phyloP scores from a whole-genome alignment of 2,329 filamentous ascomycete species.

The Aschersonia sp. region DNA sequence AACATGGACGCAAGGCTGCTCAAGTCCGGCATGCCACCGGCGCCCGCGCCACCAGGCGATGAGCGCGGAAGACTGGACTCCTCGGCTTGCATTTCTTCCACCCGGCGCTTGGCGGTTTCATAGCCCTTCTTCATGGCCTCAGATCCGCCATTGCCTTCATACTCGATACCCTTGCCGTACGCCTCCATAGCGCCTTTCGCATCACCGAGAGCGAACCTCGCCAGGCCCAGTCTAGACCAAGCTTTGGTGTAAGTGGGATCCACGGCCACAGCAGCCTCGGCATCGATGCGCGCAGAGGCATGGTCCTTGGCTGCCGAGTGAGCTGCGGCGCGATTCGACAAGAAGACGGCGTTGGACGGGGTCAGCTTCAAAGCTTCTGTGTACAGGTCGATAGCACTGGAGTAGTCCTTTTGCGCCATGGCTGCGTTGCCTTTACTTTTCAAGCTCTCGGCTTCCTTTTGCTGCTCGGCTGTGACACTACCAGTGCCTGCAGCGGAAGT shows the following conservation, averaged over 20 bases:
- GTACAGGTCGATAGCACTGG: constrained; percentile 70
- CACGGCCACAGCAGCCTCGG: constrained; percentile 74
- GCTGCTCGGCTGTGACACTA: constrained; percentile 33
- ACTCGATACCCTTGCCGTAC: constrained; percentile 82
- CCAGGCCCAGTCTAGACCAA: constrained; percentile 86
- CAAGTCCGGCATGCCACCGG: constrained; percentile 58
- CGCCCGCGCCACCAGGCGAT: constrained; percentile 36
- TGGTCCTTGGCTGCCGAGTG: constrained; percentile 78
- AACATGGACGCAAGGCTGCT: constrained; percentile 58
- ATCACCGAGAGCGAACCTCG: constrained; percentile 82
- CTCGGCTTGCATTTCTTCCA: constrained; percentile 59
- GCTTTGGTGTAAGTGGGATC: constrained; percentile 95
- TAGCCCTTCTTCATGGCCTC: constrained; percentile 96
- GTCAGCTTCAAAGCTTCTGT: constrained; percentile 69
- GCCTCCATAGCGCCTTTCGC: constrained; percentile 87
- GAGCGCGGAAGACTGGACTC: constrained; percentile 25
- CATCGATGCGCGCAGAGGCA: constrained; percentile 69
- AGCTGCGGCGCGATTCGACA: constrained; percentile 92
- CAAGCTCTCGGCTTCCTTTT: constrained; percentile 71
- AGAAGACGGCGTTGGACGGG: constrained; percentile 85
- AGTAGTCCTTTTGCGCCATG: constrained; percentile 90
- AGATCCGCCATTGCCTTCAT: constrained; percentile 85
- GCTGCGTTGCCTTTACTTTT: constrained; percentile 88
- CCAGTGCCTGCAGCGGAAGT: constrained; percentile 12
- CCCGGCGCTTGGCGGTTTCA: constrained; percentile 79